A percentile compares a stretch with the other conserved stretches of the same genome.
Conservation (phyloP, 148 eudicot species). For the Rhododendron ovatum region DNA sequence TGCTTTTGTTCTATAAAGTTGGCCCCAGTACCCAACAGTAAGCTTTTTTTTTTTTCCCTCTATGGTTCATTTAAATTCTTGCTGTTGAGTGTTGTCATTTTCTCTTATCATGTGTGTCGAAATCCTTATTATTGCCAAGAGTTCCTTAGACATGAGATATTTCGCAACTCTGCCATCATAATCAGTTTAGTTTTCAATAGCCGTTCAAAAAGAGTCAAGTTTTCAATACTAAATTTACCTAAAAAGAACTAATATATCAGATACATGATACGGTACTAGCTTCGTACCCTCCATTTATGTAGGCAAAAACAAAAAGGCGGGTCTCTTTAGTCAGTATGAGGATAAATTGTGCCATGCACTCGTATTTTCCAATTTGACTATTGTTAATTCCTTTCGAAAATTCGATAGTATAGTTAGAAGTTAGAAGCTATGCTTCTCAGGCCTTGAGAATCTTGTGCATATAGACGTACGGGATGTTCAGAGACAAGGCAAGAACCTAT, state of each 20-base stretch:
- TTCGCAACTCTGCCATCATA: neutral
- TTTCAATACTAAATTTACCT: too few species aligned
- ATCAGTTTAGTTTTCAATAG: neutral
- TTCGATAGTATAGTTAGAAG: neutral
- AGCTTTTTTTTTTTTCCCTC: conserved; percentile 16
- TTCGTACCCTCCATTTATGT: neutral
- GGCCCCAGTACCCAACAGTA: conserved; percentile 88
- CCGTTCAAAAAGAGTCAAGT: neutral
- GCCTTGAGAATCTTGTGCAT: neutral
- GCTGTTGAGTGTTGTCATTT: neutral
- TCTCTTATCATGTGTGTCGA: neutral
- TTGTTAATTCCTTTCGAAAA: neutral
- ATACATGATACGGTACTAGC: neutral
- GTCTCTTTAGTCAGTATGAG: neutral
- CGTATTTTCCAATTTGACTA: neutral
- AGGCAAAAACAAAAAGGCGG: neutral
- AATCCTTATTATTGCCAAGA: neutral
- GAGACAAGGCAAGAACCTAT: neutral
- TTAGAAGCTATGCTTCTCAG: neutral
- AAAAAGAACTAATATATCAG: neutral
- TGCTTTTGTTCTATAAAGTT: conserved; percentile 81
- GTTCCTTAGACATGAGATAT: neutral
- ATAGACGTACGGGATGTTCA: neutral
- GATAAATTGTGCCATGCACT: neutral
- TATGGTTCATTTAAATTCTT: conserved; percentile 1